A percentile compares a stretch with the other conserved stretches of the same genome.
phyloP scores from a whole-genome alignment of 1,139 yeast species.

The Nakaseomyces kungkrabaensis region DNA sequence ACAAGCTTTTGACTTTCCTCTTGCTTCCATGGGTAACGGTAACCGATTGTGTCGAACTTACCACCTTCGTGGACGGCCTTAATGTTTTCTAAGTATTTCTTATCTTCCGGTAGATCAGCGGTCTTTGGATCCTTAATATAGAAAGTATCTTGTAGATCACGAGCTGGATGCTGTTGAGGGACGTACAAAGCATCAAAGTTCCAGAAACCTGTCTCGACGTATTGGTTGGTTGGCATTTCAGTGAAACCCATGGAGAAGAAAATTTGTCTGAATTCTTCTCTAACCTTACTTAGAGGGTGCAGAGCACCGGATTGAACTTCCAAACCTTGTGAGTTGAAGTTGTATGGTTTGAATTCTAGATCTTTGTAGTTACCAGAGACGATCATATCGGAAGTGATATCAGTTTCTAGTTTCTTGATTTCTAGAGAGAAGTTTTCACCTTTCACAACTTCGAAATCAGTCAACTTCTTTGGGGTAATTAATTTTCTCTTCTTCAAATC shows the following conservation, averaged over 20 bases:
- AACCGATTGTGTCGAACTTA: constrained; percentile 90
- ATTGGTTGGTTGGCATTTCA: constrained; percentile 98
- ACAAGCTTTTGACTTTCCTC: constrained; percentile 87
- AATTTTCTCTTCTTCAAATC: constrained; percentile 95
- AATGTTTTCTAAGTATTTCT: constrained; percentile 64
- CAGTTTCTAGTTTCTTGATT: constrained; percentile 79
- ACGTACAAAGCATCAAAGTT: constrained; percentile 92
- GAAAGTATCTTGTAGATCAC: constrained; percentile 97
- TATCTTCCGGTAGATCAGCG: constrained; percentile 77
- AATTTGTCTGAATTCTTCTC: constrained; percentile 95
- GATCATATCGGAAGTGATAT: constrained; percentile 88
- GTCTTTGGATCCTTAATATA: constrained; percentile 83
- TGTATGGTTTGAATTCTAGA: constrained; percentile 85
- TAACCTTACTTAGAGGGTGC: constrained; percentile 91
- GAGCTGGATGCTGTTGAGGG: constrained; percentile 99
- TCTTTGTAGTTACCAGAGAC: constrained; percentile 70
- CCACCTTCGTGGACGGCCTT: constrained; percentile 83
- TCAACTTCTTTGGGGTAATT: constrained; percentile 56
- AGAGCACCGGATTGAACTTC: constrained; percentile 82
- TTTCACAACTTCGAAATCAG: constrained; percentile 67
- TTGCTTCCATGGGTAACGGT: constrained; percentile 94
- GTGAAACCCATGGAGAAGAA: constrained; percentile 97
- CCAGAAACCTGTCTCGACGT: constrained; percentile 98
- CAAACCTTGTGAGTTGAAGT: constrained; percentile 91
- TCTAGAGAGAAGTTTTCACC: constrained; percentile 78